Conservation (phyloP, 208 protist species). For the Leishmania tropica region DNA sequence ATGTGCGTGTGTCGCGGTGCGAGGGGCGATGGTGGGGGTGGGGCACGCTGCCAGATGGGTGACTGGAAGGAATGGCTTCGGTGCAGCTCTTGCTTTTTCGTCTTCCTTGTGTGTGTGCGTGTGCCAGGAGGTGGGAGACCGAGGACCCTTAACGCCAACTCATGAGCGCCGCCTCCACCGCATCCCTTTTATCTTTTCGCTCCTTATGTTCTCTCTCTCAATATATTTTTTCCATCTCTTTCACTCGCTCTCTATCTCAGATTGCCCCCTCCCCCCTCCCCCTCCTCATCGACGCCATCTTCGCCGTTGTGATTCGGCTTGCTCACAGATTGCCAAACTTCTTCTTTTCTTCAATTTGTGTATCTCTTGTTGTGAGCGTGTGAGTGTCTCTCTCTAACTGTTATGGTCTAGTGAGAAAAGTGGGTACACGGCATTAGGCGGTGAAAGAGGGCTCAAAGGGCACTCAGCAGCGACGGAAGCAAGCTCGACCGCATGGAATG, state of each 20-base stretch:
- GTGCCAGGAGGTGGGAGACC: not conserved
- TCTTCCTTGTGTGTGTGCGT: not conserved
- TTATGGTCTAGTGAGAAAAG: not conserved
- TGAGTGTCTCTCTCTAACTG: not conserved
- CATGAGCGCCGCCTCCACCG: not conserved
- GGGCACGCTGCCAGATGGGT: not conserved
- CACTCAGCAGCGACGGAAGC: not conserved
- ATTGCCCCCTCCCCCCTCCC: not conserved
- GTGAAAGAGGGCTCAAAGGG: not conserved
- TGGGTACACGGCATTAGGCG: not conserved
- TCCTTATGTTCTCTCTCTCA: not conserved
- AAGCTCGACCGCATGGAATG: not conserved
- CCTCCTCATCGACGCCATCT: not conserved
- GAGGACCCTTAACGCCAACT: not conserved
- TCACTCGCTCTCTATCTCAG: not conserved
- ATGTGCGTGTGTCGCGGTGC: not conserved
- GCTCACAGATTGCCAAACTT: constrained; percentile 1
- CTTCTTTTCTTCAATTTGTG: not conserved
- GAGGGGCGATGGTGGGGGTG: not conserved
- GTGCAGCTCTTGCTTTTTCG: not conserved
- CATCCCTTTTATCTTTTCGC: not conserved
- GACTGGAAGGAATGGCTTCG: not conserved
- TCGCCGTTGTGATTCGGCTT: not conserved
- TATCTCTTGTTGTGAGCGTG: not conserved
- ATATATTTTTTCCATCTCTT: not conserved